Percentiles rank a stretch among this genome's conserved stretches.
These are phyloP conservation scores for Fusarium sp. DNA, from an alignment of 2,329 filamentous ascomycete species.

Conservation along the genomic window DNA sequence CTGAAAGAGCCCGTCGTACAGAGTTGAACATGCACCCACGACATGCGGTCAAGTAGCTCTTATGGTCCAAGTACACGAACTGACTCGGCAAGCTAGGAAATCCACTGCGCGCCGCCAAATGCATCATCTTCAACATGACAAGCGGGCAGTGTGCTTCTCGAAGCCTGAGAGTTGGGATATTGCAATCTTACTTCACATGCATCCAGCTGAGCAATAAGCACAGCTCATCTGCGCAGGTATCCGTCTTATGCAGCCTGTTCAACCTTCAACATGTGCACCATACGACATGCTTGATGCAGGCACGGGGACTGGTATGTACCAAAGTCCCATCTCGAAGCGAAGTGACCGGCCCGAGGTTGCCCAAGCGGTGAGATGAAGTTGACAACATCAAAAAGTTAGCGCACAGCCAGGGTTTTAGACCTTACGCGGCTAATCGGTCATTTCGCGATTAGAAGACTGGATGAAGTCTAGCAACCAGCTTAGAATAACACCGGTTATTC, in stretches of 20 bases:
- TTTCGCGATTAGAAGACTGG: constrained; percentile 27
- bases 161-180: constrained; percentile 7
- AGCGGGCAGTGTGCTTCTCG: constrained; percentile 2
- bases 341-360: constrained; percentile 25
- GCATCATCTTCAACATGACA: constrained; percentile 5
- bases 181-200: constrained; percentile 8
- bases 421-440: constrained; percentile 39
- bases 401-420: constrained; percentile 33
- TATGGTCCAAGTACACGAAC: not conserved
- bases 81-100: constrained; percentile 16
- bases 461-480: constrained; percentile 25
- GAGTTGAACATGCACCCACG: not conserved
- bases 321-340: constrained; percentile 33
- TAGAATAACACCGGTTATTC: constrained; percentile 13
- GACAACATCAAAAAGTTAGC: constrained; percentile 36
- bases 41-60: constrained; percentile 8
- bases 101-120: not conserved
- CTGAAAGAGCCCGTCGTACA: not conserved
- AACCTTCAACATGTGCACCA: constrained; percentile 6
- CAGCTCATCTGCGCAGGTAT: constrained; percentile 11
- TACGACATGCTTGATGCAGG: constrained; percentile 26
- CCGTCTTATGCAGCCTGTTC: constrained; percentile 9
- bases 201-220: constrained; percentile 22
- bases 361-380: constrained; percentile 44
- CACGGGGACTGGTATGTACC: constrained; percentile 24